Evolutionary conservation across 2,329 filamentous ascomycete genomes (phyloP).

Genomic region (Sporothrix brasiliensis): DNA sequence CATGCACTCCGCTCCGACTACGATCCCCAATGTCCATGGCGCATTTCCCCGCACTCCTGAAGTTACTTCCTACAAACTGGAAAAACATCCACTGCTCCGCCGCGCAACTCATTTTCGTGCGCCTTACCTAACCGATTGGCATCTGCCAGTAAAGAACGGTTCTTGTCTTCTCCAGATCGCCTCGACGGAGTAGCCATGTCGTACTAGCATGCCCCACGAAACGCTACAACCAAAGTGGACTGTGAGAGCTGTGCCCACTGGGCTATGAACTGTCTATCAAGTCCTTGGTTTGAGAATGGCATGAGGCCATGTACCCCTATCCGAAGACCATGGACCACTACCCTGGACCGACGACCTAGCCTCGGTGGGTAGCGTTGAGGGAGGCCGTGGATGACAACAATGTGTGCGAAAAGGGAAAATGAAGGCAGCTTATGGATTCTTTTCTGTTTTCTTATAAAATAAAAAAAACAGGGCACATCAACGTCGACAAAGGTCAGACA

Average conservation of each 20-base stretch:
- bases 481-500: not conserved
- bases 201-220: not conserved
- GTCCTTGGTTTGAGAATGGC: not conserved
- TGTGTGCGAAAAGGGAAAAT: not conserved
- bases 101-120: not conserved
- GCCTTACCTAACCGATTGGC: not conserved
- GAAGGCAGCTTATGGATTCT: not conserved
- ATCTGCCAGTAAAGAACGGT: not conserved
- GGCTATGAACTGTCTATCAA: not conserved
- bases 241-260: not conserved
- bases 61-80: not conserved
- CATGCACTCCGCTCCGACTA: not conserved
- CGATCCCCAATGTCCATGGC: not conserved
- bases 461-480: not conserved
- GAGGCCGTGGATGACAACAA: not conserved
- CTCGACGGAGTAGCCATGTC: not conserved
- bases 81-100: not conserved
- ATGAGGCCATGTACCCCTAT: not conserved
- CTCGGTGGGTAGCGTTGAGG: not conserved
- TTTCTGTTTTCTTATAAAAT: not conserved
- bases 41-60: not conserved
- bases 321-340: constrained; percentile 6
- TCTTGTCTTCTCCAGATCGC: not conserved
- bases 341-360: constrained; percentile 4
- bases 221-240: not conserved